These are phyloP conservation scores for Pyricularia sp. DNA, from an alignment of 2,329 filamentous ascomycete genomes.

Conservation along the genomic window DNA sequence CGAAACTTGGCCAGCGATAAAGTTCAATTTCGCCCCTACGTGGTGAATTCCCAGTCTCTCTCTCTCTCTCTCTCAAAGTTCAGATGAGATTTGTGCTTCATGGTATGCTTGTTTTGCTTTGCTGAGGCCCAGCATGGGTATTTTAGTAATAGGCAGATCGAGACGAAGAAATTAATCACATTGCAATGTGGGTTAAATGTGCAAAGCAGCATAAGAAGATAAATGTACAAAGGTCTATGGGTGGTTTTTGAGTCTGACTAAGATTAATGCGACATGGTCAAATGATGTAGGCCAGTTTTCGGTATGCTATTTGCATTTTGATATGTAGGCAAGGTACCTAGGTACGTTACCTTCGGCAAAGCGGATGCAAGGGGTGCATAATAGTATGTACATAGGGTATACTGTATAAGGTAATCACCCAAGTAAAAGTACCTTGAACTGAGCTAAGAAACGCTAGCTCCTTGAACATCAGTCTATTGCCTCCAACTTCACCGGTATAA, in stretches of 20 bases:
- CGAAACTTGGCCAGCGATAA: not conserved
- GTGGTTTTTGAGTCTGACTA: not conserved
- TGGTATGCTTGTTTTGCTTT: not conserved
- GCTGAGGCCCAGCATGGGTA: not conserved
- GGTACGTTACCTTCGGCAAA: too few species aligned
- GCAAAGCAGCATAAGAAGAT: not conserved
- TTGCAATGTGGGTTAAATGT: not conserved
- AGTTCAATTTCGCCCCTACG: not conserved
- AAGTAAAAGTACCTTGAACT: too few species aligned
- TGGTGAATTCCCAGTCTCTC: not conserved
- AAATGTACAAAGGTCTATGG: not conserved
- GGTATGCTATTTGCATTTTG: not conserved
- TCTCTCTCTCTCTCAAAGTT: not conserved
- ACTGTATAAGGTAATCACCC: too few species aligned
- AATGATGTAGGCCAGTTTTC: not conserved
- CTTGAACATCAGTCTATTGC: too few species aligned
- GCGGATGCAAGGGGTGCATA: not conserved
- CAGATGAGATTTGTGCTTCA: not conserved
- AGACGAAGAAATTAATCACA: not conserved
- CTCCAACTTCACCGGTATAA: too few species aligned
- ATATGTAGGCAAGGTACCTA: too few species aligned
- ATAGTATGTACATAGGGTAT: too few species aligned
- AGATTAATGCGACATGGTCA: not conserved
- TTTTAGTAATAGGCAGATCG: not conserved
- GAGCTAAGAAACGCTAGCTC: too few species aligned